These are phyloP conservation scores for Elongisporangium undulatum DNA, from an alignment of 352 stramenopile species.

Conservation along the genomic window DNA sequence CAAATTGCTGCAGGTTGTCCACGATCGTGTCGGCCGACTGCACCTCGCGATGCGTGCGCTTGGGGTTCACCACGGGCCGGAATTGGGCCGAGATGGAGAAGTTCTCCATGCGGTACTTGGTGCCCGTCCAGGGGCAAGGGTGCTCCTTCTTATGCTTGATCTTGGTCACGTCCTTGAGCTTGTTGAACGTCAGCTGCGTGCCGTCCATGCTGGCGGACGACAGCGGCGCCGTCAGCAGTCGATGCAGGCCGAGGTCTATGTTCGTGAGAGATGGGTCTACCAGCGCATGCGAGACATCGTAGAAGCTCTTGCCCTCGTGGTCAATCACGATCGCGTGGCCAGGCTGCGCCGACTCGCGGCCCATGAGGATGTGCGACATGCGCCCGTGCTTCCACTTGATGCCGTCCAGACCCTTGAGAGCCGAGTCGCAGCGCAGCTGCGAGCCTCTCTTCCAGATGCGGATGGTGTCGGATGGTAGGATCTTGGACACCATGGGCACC, in stretches of 20 bases:
- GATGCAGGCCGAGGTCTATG: conserved; percentile 65
- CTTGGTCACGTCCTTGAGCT: conserved; percentile 40
- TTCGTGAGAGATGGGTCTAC: conserved; percentile 53
- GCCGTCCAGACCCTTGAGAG: conserved; percentile 71
- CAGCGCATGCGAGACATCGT: conserved; percentile 61
- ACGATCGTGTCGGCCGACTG: conserved; percentile 29
- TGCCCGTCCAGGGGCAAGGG: conserved; percentile 51
- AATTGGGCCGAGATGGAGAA: conserved; percentile 56
- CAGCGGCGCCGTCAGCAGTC: conserved; percentile 69
- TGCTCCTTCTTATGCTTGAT: conserved; percentile 18
- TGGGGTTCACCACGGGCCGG: conserved; percentile 40
- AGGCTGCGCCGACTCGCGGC: conserved; percentile 14
- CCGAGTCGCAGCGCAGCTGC: conserved; percentile 62
- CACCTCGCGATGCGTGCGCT: conserved; percentile 44
- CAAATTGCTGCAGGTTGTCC: conserved; percentile 49
- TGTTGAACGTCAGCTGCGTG: conserved; percentile 50
- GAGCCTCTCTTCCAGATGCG: conserved; percentile 66
- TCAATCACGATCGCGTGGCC: conserved; percentile 60
- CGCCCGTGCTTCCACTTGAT: conserved; percentile 70
- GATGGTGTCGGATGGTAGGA: conserved; percentile 72
- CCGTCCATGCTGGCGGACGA: conserved; percentile 56
- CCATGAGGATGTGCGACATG: conserved; percentile 72
- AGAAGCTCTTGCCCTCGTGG: conserved; percentile 48
- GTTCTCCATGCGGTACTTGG: conserved; percentile 76
- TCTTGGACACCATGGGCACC: conserved; percentile 76